phyloP scores from a whole-genome alignment of 805 yeast genomes.

The Debaryomyces hansenii region DNA sequence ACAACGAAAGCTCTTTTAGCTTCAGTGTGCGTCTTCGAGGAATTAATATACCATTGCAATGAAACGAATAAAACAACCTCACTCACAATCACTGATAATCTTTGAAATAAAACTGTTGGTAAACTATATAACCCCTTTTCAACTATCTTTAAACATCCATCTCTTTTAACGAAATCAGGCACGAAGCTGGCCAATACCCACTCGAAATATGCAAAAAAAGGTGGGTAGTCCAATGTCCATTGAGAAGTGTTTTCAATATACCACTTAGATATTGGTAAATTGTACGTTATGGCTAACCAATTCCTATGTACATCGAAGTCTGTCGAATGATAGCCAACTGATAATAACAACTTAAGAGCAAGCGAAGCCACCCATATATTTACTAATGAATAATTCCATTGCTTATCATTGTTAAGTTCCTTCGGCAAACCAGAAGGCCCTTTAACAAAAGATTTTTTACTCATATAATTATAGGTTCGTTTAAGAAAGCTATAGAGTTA shows the following conservation, averaged over 20 bases:
- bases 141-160: constrained; percentile 76
- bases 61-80: constrained; percentile 72
- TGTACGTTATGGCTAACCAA: constrained; percentile 89
- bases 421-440: neutral
- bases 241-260: constrained; percentile 73
- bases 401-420: neutral
- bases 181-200: constrained; percentile 73
- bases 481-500: no score
- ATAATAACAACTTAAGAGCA: constrained; percentile 33
- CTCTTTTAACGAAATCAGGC: constrained; percentile 59
- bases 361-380: constrained; percentile 39
- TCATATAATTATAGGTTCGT: neutral
- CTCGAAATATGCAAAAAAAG: constrained; percentile 95
- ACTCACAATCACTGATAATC: constrained; percentile 74
- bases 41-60: constrained; percentile 67
- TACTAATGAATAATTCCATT: constrained; percentile 21
- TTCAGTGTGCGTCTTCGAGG: constrained; percentile 33
- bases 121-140: constrained; percentile 66
- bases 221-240: constrained; percentile 98
- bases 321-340: constrained; percentile 81
- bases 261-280: constrained; percentile 78
- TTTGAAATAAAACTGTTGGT: constrained; percentile 82
- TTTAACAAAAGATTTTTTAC: neutral
- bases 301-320: constrained; percentile 97
- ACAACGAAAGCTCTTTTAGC: constrained; percentile 64